Evolutionary conservation across 208 protist species (phyloP).

Genomic region (Trypanosoma melophagium): DNA sequence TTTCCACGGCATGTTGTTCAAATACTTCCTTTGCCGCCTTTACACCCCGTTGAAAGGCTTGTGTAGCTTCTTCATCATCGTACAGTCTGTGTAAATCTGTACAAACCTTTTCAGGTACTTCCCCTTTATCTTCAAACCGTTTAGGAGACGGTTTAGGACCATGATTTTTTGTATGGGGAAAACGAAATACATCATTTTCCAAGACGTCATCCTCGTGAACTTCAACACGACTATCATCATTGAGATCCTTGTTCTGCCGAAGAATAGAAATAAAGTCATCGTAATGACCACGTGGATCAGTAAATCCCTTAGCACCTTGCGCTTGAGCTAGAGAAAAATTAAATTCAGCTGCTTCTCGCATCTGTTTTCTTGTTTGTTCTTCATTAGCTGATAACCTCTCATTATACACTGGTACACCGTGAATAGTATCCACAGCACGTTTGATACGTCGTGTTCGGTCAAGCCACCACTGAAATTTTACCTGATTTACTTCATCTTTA

Average conservation of each 20-base stretch:
- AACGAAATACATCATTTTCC: conserved; percentile 58
- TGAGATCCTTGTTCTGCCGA: conserved; percentile 52
- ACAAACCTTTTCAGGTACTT: neutral
- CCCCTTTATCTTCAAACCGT: conserved; percentile 13
- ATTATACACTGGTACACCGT: conserved; percentile 86
- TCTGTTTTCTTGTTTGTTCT: conserved; percentile 77
- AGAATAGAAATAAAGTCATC: conserved; percentile 70
- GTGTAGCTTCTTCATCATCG: neutral
- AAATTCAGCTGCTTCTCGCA: conserved; percentile 85
- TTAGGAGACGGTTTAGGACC: conserved; percentile 44
- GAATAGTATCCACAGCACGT: conserved; percentile 76
- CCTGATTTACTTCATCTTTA: conserved; percentile 57
- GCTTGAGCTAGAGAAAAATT: conserved; percentile 66
- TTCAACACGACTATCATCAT: conserved; percentile 44
- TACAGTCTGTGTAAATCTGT: conserved; percentile 3
- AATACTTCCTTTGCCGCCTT: neutral
- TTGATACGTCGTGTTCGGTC: conserved; percentile 72
- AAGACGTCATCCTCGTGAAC: conserved; percentile 60
- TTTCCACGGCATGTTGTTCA: neutral
- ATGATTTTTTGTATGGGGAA: conserved; percentile 69
- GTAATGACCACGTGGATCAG: conserved; percentile 78
- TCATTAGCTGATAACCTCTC: conserved; percentile 79
- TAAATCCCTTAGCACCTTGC: conserved; percentile 82
- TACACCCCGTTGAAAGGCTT: conserved; percentile 2
- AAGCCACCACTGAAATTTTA: conserved; percentile 85